A percentile compares a stretch with the other conserved stretches of the same genome.
Evolutionary conservation across 2,329 filamentous ascomycete species (phyloP).

Genomic region (Pseudocercospora cruenta): DNA sequence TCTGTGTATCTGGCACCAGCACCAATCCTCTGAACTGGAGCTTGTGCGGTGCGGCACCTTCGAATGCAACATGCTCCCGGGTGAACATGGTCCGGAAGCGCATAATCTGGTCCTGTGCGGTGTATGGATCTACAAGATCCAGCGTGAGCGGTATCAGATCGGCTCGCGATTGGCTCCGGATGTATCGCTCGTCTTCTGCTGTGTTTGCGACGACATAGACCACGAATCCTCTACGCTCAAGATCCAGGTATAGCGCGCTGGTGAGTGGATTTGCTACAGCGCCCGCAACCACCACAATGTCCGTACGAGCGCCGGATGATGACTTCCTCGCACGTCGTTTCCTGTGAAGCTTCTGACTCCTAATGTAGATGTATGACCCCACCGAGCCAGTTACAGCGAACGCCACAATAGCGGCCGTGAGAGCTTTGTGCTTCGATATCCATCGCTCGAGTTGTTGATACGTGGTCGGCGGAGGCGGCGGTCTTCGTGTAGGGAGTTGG

Average conservation of each 20-base stretch:
- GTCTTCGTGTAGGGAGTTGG: slow-evolving; percentile 45
- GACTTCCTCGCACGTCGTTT: slow-evolving; percentile 78
- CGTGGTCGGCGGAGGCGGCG: slow-evolving; percentile 48
- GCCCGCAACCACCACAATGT: slow-evolving; percentile 88
- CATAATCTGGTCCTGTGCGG: slow-evolving; percentile 69
- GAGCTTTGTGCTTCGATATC: slow-evolving; percentile 71
- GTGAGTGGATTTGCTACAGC: slow-evolving; percentile 83
- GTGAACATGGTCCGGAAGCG: slow-evolving; percentile 73
- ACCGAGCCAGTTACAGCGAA: slow-evolving; percentile 66
- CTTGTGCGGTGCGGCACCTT: slow-evolving; percentile 74
- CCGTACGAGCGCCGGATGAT: slow-evolving; percentile 79
- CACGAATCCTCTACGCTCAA: slow-evolving; percentile 90
- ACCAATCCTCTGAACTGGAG: slow-evolving; percentile 79
- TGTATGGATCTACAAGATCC: slow-evolving; percentile 77
- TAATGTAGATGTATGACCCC: slow-evolving; percentile 55
- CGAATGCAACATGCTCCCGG: slow-evolving; percentile 73
- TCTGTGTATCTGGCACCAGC: slow-evolving; percentile 71
- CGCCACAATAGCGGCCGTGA: slow-evolving; percentile 72
- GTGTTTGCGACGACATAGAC: slow-evolving; percentile 87
- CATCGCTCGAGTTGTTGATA: slow-evolving; percentile 68
- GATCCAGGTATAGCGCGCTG: slow-evolving; percentile 77
- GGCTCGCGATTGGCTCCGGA: slow-evolving; percentile 73
- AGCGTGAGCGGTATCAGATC: slow-evolving; percentile 83
- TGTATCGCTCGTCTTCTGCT: slow-evolving; percentile 79
- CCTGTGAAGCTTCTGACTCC: slow-evolving; percentile 38